A percentile compares a stretch with the other conserved stretches of the same genome.
Evolutionary conservation across 2,329 filamentous ascomycete species (phyloP).

Genomic region (Dothistroma septosporum): DNA sequence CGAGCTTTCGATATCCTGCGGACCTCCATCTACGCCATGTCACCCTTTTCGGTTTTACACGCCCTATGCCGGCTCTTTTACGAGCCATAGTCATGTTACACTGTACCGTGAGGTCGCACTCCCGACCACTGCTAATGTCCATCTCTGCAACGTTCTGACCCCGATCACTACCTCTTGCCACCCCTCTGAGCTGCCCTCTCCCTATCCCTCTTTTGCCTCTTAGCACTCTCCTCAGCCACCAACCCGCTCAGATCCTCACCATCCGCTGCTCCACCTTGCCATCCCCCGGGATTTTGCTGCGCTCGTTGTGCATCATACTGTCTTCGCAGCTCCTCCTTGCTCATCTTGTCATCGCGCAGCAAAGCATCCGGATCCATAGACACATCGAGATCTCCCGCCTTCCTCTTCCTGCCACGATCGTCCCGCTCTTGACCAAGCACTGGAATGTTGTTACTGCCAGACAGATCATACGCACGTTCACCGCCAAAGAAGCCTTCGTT

Average conservation of each 20-base stretch:
- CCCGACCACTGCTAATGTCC: background rate
- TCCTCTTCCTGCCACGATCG: conserved; percentile 74
- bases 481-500: conserved; percentile 94
- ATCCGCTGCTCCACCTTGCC: conserved; percentile 55
- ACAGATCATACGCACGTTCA: conserved; percentile 86
- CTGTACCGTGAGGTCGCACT: background rate
- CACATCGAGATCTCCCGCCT: conserved; percentile 91
- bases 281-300: conserved; percentile 55
- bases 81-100: background rate
- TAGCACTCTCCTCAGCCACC: conserved; percentile 89
- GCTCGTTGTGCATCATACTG: conserved; percentile 71
- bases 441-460: conserved; percentile 53
- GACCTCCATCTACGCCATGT: background rate
- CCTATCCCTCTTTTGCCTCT: conserved; percentile 82
- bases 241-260: conserved; percentile 92
- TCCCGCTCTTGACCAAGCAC: conserved; percentile 77
- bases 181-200: conserved; percentile 51
- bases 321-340: conserved; percentile 75
- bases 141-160: background rate
- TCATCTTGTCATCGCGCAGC: conserved; percentile 68
- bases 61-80: background rate
- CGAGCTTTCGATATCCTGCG: background rate
- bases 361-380: conserved; percentile 83
- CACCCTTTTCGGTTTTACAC: background rate
- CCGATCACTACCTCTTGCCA: conserved; percentile 44